These are phyloP conservation scores for Pholiota adiposa DNA, from an alignment of 1,284 basidiomycete species.

Conservation along the genomic window DNA sequence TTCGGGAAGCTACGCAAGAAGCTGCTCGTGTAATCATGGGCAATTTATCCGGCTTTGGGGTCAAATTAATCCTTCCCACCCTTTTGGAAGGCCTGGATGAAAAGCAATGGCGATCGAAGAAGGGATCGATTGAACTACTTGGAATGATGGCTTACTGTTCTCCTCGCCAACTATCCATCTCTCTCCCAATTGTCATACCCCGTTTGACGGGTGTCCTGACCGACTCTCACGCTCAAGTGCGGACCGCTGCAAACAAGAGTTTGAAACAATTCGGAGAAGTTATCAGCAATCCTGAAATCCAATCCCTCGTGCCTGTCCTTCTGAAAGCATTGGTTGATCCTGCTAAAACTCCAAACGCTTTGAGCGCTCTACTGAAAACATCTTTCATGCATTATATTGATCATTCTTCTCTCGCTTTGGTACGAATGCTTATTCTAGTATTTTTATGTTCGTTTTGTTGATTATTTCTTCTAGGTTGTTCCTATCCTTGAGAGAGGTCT, in stretches of 20 bases:
- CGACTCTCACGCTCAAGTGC: conserved; percentile 97
- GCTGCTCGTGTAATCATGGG: conserved; percentile 96
- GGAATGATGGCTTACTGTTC: conserved; percentile 99
- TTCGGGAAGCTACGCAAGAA: conserved; percentile 94
- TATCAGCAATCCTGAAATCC: conserved; percentile 94
- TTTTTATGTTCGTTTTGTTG: neutral
- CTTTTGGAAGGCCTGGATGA: conserved; percentile 93
- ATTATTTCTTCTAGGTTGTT: conserved; percentile 64
- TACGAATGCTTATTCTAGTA: conserved; percentile 31
- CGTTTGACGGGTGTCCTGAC: conserved; percentile 94
- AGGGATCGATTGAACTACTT: conserved; percentile 96
- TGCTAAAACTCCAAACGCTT: conserved; percentile 86
- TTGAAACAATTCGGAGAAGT: conserved; percentile 98
- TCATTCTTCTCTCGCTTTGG: conserved; percentile 95
- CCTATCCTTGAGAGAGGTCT: conserved; percentile 96
- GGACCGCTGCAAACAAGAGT: conserved; percentile 91
- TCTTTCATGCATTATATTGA: conserved; percentile 99
- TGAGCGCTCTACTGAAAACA: conserved; percentile 87
- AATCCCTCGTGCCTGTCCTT: conserved; percentile 88
- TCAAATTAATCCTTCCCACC: conserved; percentile 94
- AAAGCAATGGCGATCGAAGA: conserved; percentile 99
- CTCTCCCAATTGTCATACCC: conserved; percentile 96
- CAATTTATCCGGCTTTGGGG: conserved; percentile 91
- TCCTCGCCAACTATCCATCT: conserved; percentile 92
- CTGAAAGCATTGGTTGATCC: conserved; percentile 98